Percentiles rank a stretch among this genome's conserved stretches.
phyloP scores from a whole-genome alignment of 257 asterid genomes.

The Jasminum sambac region DNA sequence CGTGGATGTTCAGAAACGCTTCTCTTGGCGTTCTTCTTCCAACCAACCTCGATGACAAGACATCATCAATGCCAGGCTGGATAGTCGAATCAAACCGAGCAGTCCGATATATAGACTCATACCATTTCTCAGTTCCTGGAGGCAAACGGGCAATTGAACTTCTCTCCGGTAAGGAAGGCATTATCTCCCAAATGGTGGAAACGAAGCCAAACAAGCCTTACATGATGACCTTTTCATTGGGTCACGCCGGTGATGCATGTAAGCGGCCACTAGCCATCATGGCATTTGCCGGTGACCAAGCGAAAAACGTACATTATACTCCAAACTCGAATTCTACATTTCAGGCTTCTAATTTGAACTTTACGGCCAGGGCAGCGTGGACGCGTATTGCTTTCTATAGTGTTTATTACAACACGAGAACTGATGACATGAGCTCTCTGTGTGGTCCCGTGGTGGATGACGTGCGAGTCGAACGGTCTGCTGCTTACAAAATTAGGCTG shows the following conservation, averaged over 20 bases:
- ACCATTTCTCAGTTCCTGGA: constrained; percentile 74
- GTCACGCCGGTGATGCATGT: constrained; percentile 79
- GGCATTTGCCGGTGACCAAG: constrained; percentile 74
- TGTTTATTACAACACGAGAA: constrained; percentile 85
- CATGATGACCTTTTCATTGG: constrained; percentile 61
- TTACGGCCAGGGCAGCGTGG: constrained; percentile 81
- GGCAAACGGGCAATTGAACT: constrained; percentile 88
- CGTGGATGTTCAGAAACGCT: constrained; percentile 89
- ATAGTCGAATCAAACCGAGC: constrained; percentile 97
- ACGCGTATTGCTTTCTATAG: constrained; percentile 87
- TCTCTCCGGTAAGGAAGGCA: constrained; percentile 90
- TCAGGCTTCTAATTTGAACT: constrained; percentile 55
- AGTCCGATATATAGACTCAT: constrained; percentile 77
- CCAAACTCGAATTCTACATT: constrained; percentile 60
- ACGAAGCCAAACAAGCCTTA: constrained; percentile 77
- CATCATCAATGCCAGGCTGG: constrained; percentile 94
- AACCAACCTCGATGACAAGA: constrained; percentile 83
- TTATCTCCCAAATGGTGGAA: constrained; percentile 88
- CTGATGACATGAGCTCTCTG: constrained; percentile 84
- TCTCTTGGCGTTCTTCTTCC: constrained; percentile 91
- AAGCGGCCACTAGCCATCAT: constrained; percentile 80
- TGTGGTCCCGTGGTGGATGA: constrained; percentile 98
- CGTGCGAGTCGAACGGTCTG: constrained; percentile 60
- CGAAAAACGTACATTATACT: constrained; percentile 13
- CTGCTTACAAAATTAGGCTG: constrained; percentile 30